Evolutionary conservation across 768 basidiomycete genomes (phyloP), one percentile per base, ranked within the genome.

Genomic region (Amanita muscaria): DNA sequence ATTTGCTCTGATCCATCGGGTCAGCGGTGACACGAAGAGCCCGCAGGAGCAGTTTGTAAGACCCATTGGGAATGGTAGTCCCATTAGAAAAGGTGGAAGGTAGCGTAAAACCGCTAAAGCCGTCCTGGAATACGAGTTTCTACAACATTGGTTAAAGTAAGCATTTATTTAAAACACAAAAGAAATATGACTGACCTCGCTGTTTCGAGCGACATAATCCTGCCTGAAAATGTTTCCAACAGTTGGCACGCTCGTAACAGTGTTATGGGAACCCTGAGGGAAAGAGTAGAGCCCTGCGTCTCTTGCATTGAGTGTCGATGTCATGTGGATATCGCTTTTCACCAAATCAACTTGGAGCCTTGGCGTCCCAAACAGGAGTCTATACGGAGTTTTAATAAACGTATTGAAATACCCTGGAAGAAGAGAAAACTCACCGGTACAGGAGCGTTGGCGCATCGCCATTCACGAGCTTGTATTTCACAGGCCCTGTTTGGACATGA

Each of bases 351-450:
- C 51, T 11, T 66, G 63, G 34, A 77, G 50, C 12, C 56, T 43
- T 2, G 73, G 65, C 2, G 75, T 72, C 14, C 79, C 79, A 46
- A 79, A 77, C 1, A 63, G 63, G 43, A 70, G 54, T 25, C 72
- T 68, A 72, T 39, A 23, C 7, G 25, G 7, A 29, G 6, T 9
- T 18, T 18, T 6, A 8, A 7, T 24, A 40, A 50, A 36, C 15
- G 49, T 5, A 29, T 16, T n/a, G 34, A 18, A 39, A 16, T 22
- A 5, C 25, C 11, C 19, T n/a, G 14, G 27, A 1, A 11, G n/a
- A n/a, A n/a, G n/a, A n/a, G n/a, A n/a, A n/a, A 24, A 55, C 60
- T 27, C 57, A 64, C 59, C 72, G 64, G 56, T 57, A 68, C 1
- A 72, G 44, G 4, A 73, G 45, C 6, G 62, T 61, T 0, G 73